A percentile compares a stretch with the other conserved stretches of the same genome.
Conservation (phyloP, 176 grass and related monocot species). For the Hsuehochloa calcarea region DNA sequence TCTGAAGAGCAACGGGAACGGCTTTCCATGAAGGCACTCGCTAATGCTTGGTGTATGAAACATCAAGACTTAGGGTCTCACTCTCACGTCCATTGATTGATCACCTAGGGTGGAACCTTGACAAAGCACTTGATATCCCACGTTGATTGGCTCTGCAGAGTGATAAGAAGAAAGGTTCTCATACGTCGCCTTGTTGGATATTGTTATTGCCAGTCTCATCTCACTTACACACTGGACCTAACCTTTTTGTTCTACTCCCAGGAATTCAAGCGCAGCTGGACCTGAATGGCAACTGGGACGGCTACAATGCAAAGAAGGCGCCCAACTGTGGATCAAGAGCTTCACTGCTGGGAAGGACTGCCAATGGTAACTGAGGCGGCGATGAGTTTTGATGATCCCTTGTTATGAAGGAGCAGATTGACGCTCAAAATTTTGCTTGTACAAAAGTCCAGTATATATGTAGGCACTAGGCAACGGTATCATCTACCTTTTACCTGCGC, state of each 20-base stretch:
- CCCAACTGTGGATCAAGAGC: slow-evolving; percentile 49
- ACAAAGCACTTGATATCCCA: no score
- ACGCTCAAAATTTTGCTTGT: slow-evolving; percentile 41
- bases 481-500: background rate
- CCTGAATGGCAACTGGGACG: slow-evolving; percentile 52
- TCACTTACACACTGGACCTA: background rate
- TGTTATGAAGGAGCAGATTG: slow-evolving; percentile 21
- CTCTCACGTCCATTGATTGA: no score
- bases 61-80: no score
- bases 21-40: background rate
- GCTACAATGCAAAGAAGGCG: slow-evolving; percentile 53
- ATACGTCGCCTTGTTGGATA: background rate
- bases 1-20: slow-evolving; percentile 58
- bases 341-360: slow-evolving; percentile 39
- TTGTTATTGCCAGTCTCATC: background rate
- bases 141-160: slow-evolving; percentile 54
- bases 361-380: background rate
- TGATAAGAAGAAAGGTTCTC: slow-evolving; percentile 69
- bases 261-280: slow-evolving; percentile 87
- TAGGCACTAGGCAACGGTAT: slow-evolving; percentile 7
- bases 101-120: no score
- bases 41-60: no score
- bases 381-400: slow-evolving; percentile 7
- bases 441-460: slow-evolving; percentile 13
- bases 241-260: slow-evolving; percentile 19